Evolutionary conservation across 768 basidiomycete genomes (phyloP).

Genomic region (Hygrocybe coccinea): DNA sequence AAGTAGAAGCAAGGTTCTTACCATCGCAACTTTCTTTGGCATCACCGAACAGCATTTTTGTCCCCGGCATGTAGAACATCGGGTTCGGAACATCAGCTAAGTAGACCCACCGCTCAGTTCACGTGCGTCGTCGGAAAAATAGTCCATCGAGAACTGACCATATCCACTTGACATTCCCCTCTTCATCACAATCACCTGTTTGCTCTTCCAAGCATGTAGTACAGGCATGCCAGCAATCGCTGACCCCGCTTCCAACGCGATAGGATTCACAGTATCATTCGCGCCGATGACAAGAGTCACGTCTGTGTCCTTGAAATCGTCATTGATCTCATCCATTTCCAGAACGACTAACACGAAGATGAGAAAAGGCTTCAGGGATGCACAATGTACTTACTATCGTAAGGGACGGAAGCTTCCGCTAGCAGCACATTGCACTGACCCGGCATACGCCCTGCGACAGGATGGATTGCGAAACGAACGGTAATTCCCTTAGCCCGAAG

Average conservation of each 20-base stretch:
- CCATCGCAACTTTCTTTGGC: conserved; percentile 89
- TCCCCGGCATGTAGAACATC: conserved; percentile 88
- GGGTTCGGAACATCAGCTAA: conserved; percentile 88
- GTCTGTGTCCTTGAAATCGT: conserved; percentile 84
- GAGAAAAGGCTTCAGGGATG: neutral
- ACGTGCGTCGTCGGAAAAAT: neutral
- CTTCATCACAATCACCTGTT: conserved; percentile 91
- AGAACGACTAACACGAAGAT: conserved; percentile 57
- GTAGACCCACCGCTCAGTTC: neutral
- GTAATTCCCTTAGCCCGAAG: conserved; percentile 70
- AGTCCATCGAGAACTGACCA: conserved; percentile 41
- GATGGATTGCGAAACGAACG: conserved; percentile 83
- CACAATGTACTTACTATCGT: conserved; percentile 58
- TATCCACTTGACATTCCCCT: conserved; percentile 85
- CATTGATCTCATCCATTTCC: conserved; percentile 95
- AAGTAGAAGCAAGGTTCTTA: conserved; percentile 23
- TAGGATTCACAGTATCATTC: conserved; percentile 90
- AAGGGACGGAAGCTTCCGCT: conserved; percentile 86
- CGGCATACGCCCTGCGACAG: conserved; percentile 90
- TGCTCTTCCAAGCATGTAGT: conserved; percentile 89
- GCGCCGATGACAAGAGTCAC: conserved; percentile 89
- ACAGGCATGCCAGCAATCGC: conserved; percentile 92
- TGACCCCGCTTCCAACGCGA: conserved; percentile 80
- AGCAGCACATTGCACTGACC: conserved; percentile 91
- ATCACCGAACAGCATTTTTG: conserved; percentile 90